Conservation (phyloP, 2,329 filamentous ascomycete species). For the Thermoascus crustaceus region DNA sequence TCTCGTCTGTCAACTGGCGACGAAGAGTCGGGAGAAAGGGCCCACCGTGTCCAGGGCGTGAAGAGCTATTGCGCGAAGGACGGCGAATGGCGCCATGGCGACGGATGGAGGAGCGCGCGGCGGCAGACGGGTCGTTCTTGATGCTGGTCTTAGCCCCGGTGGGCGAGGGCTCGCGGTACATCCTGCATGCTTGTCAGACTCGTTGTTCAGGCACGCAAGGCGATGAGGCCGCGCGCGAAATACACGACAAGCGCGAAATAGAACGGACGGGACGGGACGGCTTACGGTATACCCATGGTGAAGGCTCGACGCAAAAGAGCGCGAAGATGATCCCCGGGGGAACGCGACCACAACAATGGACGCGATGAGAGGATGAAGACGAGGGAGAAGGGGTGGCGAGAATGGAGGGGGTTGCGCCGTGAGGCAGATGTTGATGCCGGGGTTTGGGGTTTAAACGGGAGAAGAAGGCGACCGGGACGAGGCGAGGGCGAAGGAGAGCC, state of each 20-base stretch:
- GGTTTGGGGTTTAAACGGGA: not conserved
- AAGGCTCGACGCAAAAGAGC: not conserved
- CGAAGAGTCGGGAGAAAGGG: conserved; percentile 23
- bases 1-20: conserved; percentile 21
- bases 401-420: not conserved
- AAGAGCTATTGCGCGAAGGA: conserved; percentile 18
- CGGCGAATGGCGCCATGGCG: conserved; percentile 38
- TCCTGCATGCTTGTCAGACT: conserved; percentile 30
- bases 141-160: conserved; percentile 36
- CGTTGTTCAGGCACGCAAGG: conserved; percentile 5
- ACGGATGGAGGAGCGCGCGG: conserved; percentile 51
- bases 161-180: conserved; percentile 48
- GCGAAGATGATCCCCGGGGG: not conserved
- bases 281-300: conserved; percentile 37
- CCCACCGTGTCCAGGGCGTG: conserved; percentile 20
- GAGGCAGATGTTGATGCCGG: conserved; percentile 1
- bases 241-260: conserved; percentile 5
- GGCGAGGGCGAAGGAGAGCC: not conserved
- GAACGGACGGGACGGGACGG: conserved; percentile 13
- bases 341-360: conserved; percentile 5
- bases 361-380: conserved; percentile 10
- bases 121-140: conserved; percentile 46
- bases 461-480: not conserved
- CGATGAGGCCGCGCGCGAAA: conserved; percentile 11
- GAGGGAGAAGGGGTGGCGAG: conserved; percentile 8